Percentiles rank a stretch among this genome's conserved stretches.
Conservation (phyloP, 768 basidiomycete genomes). For the Russula sp. region DNA sequence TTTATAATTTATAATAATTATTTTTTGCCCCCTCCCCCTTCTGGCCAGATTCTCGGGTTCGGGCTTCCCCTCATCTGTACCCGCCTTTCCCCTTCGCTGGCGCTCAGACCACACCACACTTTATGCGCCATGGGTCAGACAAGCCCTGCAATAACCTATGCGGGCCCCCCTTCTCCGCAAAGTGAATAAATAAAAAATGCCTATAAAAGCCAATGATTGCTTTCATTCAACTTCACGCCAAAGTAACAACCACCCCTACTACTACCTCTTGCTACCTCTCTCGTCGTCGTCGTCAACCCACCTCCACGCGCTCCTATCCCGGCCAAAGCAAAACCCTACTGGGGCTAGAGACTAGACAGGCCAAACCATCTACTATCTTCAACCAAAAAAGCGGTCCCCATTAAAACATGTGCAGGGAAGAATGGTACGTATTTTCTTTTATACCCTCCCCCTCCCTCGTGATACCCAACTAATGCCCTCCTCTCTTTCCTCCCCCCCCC, state of each 20-base stretch:
- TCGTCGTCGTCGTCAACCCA: background rate
- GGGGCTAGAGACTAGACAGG: background rate
- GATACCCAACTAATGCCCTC: background rate
- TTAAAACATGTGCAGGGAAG: conserved; percentile 28
- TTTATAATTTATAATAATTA: conserved; percentile 11
- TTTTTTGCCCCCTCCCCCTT: conserved; percentile 6
- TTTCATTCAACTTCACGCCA: background rate
- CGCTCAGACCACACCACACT: conserved; percentile 6
- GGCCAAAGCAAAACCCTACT: background rate
- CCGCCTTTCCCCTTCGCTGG: conserved; percentile 25
- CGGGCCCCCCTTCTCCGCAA: conserved; percentile 9
- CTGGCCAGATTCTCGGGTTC: conserved; percentile 26
- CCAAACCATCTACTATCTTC: background rate
- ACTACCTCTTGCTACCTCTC: background rate
- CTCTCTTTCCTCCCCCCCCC: background rate
- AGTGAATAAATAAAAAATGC: background rate
- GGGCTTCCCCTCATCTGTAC: conserved; percentile 25
- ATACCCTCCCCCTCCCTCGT: background rate
- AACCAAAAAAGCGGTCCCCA: background rate
- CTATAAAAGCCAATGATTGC: conserved; percentile 15
- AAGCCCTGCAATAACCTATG: conserved; percentile 24
- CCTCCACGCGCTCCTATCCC: background rate
- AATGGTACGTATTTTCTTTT: conserved; percentile 20
- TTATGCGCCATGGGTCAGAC: conserved; percentile 4
- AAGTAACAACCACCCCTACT: background rate